Conservation (phyloP, 2,329 filamentous ascomycete genomes). For the Colletotrichum sp. region DNA sequence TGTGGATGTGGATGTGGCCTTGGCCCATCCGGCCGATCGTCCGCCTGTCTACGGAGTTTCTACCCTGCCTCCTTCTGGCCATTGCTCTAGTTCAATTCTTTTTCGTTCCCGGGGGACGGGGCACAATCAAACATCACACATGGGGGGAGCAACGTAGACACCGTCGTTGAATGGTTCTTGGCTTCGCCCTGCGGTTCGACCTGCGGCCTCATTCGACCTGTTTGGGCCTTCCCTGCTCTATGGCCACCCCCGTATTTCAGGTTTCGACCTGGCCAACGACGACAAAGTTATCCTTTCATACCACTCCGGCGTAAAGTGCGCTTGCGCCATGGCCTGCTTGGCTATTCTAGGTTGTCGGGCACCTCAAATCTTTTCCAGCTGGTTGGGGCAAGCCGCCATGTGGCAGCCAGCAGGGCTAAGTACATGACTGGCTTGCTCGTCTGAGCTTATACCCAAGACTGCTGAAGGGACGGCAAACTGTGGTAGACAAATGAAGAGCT, state of each 20-base stretch:
- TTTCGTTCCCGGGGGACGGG: not conserved
- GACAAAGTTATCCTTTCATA: not conserved
- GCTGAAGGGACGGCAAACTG: not conserved
- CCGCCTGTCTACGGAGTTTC: not conserved
- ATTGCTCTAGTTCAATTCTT: not conserved
- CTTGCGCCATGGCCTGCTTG: not conserved
- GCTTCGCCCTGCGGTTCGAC: not conserved
- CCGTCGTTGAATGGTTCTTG: not conserved
- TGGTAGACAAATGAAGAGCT: not conserved
- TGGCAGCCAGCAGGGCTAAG: not conserved
- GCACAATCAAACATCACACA: slow-evolving; percentile 2
- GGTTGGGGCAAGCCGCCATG: not conserved
- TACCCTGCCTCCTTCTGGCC: not conserved
- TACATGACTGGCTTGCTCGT: not conserved
- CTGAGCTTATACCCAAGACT: not conserved
- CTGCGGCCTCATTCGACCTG: not conserved
- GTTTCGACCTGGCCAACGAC: not conserved
- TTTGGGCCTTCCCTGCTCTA: not conserved
- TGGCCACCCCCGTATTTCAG: not conserved
- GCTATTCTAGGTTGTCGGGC: not conserved
- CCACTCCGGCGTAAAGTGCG: not conserved
- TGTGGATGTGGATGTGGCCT: slow-evolving; percentile 1
- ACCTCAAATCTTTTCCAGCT: not conserved
- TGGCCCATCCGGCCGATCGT: slow-evolving; percentile 2
- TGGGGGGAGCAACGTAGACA: not conserved